Evolutionary conservation across 805 yeast genomes (phyloP).

Genomic region (Candida rishiriensis): DNA sequence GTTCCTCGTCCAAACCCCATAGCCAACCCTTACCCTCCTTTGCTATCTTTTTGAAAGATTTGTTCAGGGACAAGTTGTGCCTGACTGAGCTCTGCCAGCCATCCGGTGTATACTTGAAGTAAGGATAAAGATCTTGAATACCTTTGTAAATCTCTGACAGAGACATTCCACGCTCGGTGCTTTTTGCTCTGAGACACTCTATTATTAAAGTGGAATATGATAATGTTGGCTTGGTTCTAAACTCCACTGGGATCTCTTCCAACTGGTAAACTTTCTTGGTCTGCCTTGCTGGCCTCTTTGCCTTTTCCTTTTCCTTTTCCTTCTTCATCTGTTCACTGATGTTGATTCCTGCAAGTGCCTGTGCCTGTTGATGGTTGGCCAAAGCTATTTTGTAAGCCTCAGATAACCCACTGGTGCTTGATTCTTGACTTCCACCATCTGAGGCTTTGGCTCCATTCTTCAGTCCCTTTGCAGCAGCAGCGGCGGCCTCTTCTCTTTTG

Average conservation of each 20-base stretch:
- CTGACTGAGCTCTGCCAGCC: conserved; percentile 97
- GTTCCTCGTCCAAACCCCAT: conserved; percentile 89
- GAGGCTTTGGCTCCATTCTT: neutral
- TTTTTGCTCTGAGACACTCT: conserved; percentile 65
- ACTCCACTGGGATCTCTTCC: conserved; percentile 88
- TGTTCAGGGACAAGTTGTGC: conserved; percentile 83
- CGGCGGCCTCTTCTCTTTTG: conserved; percentile 24
- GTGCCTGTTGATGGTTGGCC: conserved; percentile 9
- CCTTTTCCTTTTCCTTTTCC: conserved; percentile 15
- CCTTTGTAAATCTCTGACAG: conserved; percentile 81
- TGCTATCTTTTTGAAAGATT: conserved; percentile 75
- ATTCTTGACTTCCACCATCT: neutral
- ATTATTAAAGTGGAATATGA: conserved; percentile 81
- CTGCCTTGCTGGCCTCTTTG: conserved; percentile 47
- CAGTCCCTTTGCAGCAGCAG: conserved; percentile 7
- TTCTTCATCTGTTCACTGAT: neutral
- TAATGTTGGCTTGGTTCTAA: conserved; percentile 75
- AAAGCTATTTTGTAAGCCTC: conserved; percentile 4
- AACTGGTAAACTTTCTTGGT: conserved; percentile 63
- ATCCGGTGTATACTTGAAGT: conserved; percentile 88
- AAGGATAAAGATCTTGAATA: conserved; percentile 84
- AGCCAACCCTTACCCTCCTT: conserved; percentile 93
- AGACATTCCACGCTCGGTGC: conserved; percentile 70
- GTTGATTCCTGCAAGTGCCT: neutral
- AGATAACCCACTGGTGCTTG: conserved; percentile 4